Base-by-base conservation (phyloP, 1,284 basidiomycete species). In the Trametes hirsuta region DNA sequence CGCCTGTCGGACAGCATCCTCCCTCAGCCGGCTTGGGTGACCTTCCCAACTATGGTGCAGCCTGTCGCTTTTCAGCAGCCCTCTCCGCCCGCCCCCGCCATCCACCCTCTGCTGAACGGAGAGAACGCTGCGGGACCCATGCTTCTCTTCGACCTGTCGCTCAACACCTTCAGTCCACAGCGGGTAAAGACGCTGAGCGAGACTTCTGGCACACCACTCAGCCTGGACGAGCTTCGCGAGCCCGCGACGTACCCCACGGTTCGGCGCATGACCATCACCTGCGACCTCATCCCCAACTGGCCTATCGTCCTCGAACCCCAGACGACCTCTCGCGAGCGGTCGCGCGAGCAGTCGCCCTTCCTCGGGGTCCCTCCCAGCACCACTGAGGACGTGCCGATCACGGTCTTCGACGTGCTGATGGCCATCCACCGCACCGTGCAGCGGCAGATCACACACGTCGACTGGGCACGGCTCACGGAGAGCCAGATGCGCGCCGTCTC, bases 101-200 rank as follows among this genome's bases (percentile, higher is more conserved):
- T 84, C 51, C 79, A 81, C 65, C 85, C 85, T 1, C 80, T 83
- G 61, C 73, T 90, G 6, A 83, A 85, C 65, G 87, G 82, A n/a
- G 82, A 84, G 53, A 64, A 68, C 4, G 76, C 77, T 21, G 45
- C 61, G 46, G 64, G 69, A 5, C 77, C 76, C 2, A 67, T 65
- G 1, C 78, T 89, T 58, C 66, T 78, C 58, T 83, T 89, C 70
- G 84, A 90, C 66, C 75, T 90, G 25, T 77, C 84, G 18, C 64
- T 71, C 10, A 74, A 80, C 15, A 63, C 71, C 1, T 85, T 85
- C 64, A 50, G 72, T 1, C 84, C 86, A 3, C 66, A 78, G 56
- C 76, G 76, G 12, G 66, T 77, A 48, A 52, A 79, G 22, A 73
- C 76, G 0, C 71, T 70, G 4, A 77, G 78, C 0, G 76, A 81